Percentiles rank a stretch among this genome's conserved stretches.
Evolutionary conservation across 163 green algal species (phyloP).

Genomic region (Chlorella variabilis): DNA sequence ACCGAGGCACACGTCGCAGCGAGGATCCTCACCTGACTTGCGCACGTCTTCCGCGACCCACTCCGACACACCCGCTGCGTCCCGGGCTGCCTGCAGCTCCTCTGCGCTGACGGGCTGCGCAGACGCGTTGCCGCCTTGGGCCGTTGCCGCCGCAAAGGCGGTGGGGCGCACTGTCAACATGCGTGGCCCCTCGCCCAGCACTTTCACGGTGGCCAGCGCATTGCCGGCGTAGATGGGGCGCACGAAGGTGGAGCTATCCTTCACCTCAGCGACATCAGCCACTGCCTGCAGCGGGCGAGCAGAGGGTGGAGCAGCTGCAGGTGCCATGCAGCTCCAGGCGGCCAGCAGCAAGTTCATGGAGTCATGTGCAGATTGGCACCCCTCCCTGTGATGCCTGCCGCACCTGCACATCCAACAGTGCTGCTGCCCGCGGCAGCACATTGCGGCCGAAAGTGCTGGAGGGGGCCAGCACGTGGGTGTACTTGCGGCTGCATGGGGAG

Average conservation of each 20-base stretch:
- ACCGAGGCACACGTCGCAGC: too few relatives aligned
- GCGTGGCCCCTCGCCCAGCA: constrained; percentile 24
- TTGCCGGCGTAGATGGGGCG: constrained; percentile 96
- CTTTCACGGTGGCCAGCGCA: constrained; percentile 79
- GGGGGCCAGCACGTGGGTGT: constrained; percentile 77
- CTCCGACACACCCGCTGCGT: constrained; percentile 27
- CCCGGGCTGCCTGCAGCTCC: constrained; percentile 47
- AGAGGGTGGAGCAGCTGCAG: not conserved
- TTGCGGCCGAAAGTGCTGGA: constrained; percentile 78
- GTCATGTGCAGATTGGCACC: too few relatives aligned
- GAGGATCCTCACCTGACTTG: constrained; percentile 22
- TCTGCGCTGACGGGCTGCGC: constrained; percentile 55
- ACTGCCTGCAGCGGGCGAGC: constrained; percentile 59
- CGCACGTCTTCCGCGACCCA: constrained; percentile 58
- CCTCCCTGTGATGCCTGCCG: not conserved
- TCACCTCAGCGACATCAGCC: constrained; percentile 78
- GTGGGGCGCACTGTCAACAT: constrained; percentile 75
- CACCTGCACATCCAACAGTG: constrained; percentile 70
- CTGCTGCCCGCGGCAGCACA: constrained; percentile 84
- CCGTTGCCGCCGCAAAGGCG: constrained; percentile 51
- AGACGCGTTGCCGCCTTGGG: constrained; percentile 1
- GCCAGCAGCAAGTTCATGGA: too few relatives aligned
- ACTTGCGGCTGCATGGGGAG: constrained; percentile 53
- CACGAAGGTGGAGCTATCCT: constrained; percentile 77
- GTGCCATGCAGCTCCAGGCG: too few relatives aligned